Conservation (phyloP, 1,284 basidiomycete species). For the Marasmius oreades region DNA sequence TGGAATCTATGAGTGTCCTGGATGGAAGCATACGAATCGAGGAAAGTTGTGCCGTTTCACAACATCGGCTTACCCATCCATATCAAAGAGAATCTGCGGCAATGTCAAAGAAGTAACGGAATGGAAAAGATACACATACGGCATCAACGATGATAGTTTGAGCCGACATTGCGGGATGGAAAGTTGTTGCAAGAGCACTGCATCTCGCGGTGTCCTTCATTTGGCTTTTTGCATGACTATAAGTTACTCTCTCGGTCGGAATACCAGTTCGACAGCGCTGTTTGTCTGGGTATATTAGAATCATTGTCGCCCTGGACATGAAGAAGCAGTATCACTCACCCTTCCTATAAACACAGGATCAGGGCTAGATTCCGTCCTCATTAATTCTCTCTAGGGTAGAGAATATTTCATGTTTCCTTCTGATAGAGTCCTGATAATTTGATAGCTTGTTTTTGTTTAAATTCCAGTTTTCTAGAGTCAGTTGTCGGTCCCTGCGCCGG, state of each 20-base stretch:
- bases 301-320: no score
- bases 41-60: background rate
- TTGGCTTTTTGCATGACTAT: no score
- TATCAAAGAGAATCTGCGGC: slow-evolving; percentile 59
- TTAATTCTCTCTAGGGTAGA: background rate
- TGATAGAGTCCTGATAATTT: background rate
- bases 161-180: slow-evolving; percentile 20
- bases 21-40: background rate
- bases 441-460: background rate
- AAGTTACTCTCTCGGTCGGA: no score
- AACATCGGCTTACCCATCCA: slow-evolving; percentile 54
- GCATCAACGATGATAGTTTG: slow-evolving; percentile 43
- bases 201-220: no score
- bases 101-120: slow-evolving; percentile 10
- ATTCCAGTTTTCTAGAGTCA: background rate
- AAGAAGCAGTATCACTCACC: no score
- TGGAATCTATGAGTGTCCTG: slow-evolving; percentile 71
- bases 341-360: no score
- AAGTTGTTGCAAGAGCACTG: no score
- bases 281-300: no score
- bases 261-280: no score
- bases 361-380: background rate
- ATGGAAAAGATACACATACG: slow-evolving; percentile 40
- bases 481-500: slow-evolving; percentile 6
- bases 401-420: background rate